Evolutionary conservation across 192 early-diverging fungal genomes (phyloP), one percentile per base, ranked within the genome.

Genomic region (Coemansia sp.): DNA sequence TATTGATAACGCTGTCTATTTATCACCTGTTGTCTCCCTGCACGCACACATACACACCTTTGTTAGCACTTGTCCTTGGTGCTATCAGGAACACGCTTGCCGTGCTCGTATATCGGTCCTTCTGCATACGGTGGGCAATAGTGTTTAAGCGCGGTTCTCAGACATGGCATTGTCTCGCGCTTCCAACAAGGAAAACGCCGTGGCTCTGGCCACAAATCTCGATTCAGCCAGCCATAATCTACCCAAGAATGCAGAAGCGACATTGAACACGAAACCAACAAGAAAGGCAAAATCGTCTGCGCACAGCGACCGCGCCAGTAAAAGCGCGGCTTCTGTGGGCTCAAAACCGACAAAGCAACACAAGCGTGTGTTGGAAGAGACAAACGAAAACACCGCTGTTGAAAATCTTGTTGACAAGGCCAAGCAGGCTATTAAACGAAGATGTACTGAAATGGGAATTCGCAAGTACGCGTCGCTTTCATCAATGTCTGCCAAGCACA

Each of bases 371-470:
- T 41, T 73, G 51, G 67, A 51, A 32, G 64, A 73, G 51, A 44
- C 57, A 20, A 43, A 50, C 5, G 71, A 67, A 5, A 56, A 65
- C 59, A 38, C 12, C 12, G 13, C 49, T 58, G 17, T 61, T 20
- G 67, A 68, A 4, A 49, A 56, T 53, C 32, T 81, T 54, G 74
- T 76, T 10, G 68, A 58, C 43, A 69, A 70, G 67, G 74, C 79
- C 22, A 81, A 81, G 61, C 37, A 42, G 22, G 79, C 79, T 4
- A 81, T 81, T 19, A 75, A 73, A 44, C 79, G 79, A 43, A 51
- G 73, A 50, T 81, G 79, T 40, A 53, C 79, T 0, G 79, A 81
- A 61, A 69, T 81, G 58, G 79, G 79, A 13, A 75, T 81, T 49
- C 69, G 74, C 60, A 72, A 72, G 44, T 67, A 72, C 65, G 53